A percentile compares a stretch with the other conserved stretches of the same genome.
Evolutionary conservation across 192 early-diverging fungal genomes (phyloP).

Genomic region (Obelidium mucronatum): DNA sequence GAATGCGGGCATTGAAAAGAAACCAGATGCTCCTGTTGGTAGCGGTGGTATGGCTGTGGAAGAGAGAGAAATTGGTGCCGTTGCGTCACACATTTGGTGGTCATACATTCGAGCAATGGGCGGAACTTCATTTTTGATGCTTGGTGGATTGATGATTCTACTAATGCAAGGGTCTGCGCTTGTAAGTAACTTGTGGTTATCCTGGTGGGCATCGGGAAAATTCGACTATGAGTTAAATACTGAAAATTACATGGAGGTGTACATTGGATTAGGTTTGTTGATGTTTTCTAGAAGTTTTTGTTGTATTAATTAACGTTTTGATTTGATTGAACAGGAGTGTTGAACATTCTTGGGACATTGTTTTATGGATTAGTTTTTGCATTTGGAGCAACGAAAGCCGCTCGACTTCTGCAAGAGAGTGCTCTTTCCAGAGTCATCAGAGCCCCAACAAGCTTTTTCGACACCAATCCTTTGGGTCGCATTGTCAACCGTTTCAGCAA

Average conservation of each 20-base stretch:
- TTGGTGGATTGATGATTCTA: conserved; percentile 53
- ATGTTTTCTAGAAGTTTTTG: too few species aligned
- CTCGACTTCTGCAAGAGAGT: conserved; percentile 65
- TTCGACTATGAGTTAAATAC: conserved; percentile 46
- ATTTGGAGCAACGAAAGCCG: conserved; percentile 54
- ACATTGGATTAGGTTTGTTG: conserved; percentile 37
- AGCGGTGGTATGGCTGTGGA: conserved; percentile 80
- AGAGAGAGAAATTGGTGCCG: conserved; percentile 79
- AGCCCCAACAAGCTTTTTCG: conserved; percentile 76
- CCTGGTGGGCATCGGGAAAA: conserved; percentile 65
- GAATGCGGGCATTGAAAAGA: background rate
- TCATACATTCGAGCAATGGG: conserved; percentile 73
- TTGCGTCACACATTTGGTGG: conserved; percentile 76
- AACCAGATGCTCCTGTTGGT: background rate
- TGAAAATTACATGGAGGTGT: conserved; percentile 30
- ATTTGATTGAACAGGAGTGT: too few species aligned
- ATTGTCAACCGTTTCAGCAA: conserved; percentile 61
- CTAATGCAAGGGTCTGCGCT: conserved; percentile 64
- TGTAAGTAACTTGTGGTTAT: conserved; percentile 71
- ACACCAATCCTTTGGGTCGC: conserved; percentile 56
- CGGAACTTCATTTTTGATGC: conserved; percentile 52
- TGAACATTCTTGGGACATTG: conserved; percentile 45
- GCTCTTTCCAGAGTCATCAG: conserved; percentile 68
- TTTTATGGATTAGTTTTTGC: conserved; percentile 56
- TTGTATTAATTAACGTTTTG: too few species aligned